Percentiles rank a stretch among this genome's conserved stretches.
These are phyloP conservation scores for Atkinsonella hypoxylon DNA, from an alignment of 2,329 filamentous ascomycete species.

Conservation along the genomic window DNA sequence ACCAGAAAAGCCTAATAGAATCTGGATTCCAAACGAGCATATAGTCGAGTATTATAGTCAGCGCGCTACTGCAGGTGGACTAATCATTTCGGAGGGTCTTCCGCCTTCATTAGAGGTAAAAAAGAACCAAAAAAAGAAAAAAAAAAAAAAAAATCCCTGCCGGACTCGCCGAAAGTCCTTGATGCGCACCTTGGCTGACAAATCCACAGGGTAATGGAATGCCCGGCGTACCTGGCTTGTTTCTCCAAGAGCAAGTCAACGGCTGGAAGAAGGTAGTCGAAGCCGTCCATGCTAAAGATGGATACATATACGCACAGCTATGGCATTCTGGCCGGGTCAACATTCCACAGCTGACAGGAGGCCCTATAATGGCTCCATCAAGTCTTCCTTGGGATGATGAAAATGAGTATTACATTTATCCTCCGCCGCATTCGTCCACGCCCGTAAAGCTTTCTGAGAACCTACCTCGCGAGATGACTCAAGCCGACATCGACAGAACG, in stretches of 20 bases:
- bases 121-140: no score
- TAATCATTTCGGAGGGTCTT: slow-evolving; percentile 33
- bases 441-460: slow-evolving; percentile 25
- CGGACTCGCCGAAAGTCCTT: neutral
- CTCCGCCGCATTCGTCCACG: slow-evolving; percentile 19
- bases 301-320: slow-evolving; percentile 50
- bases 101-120: slow-evolving; percentile 32
- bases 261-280: slow-evolving; percentile 48
- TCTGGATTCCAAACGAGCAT: slow-evolving; percentile 33
- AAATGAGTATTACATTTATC: slow-evolving; percentile 28
- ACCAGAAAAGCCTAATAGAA: slow-evolving; percentile 32
- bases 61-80: slow-evolving; percentile 27
- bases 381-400: slow-evolving; percentile 33
- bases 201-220: slow-evolving; percentile 18
- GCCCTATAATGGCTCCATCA: slow-evolving; percentile 23
- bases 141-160: no score
- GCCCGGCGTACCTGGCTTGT: slow-evolving; percentile 46
- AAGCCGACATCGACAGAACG: slow-evolving; percentile 28
- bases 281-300: slow-evolving; percentile 49
- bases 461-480: slow-evolving; percentile 21
- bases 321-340: slow-evolving; percentile 32
- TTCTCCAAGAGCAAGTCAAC: slow-evolving; percentile 36
- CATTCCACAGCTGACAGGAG: slow-evolving; percentile 24
- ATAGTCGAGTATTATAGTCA: slow-evolving; percentile 32
- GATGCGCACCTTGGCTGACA: neutral